Evolutionary conservation across 352 stramenopile species (phyloP).

Genomic region (Phytophthora capsici): DNA sequence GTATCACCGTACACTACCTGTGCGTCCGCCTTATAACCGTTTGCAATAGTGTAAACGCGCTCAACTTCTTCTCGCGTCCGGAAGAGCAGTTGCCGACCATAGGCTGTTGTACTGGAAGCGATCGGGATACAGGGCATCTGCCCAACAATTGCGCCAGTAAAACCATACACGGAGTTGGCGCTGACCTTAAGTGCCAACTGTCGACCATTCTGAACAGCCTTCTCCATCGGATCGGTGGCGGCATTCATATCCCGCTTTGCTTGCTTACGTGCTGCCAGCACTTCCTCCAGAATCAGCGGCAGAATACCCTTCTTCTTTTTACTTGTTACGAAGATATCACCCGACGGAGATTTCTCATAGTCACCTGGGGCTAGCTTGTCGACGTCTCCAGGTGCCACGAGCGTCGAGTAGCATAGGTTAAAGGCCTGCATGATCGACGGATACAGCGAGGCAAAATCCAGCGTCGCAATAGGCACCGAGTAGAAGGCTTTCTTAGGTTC

Average conservation of each 20-base stretch:
- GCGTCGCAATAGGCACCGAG: slow-evolving; percentile 97
- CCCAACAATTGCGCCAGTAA: slow-evolving; percentile 98
- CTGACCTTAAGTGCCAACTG: slow-evolving; percentile 97
- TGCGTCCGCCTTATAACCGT: slow-evolving; percentile 94
- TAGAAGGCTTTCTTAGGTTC: slow-evolving; percentile 99
- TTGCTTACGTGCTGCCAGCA: slow-evolving; percentile 96
- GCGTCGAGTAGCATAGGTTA: slow-evolving; percentile 99
- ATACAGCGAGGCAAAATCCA: slow-evolving; percentile 99
- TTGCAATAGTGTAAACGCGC: slow-evolving; percentile 94
- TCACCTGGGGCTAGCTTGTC: slow-evolving; percentile 65
- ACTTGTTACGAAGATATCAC: slow-evolving; percentile 96
- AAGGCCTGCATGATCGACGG: slow-evolving; percentile 99
- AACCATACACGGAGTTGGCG: slow-evolving; percentile 99
- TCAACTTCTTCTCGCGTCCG: slow-evolving; percentile 98
- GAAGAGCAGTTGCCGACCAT: slow-evolving; percentile 98
- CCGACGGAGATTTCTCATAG: slow-evolving; percentile 95
- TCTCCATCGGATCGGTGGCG: slow-evolving; percentile 98
- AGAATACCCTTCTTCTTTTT: slow-evolving; percentile 98
- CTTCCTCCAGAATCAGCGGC: slow-evolving; percentile 98
- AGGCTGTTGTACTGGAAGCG: slow-evolving; percentile 97
- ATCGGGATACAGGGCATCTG: slow-evolving; percentile 99
- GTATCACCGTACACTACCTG: slow-evolving; percentile 99
- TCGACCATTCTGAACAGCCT: slow-evolving; percentile 99
- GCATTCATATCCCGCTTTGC: slow-evolving; percentile 99
- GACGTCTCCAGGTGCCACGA: slow-evolving; percentile 86